Evolutionary conservation across 2,329 filamentous ascomycete genomes (phyloP).

Genomic region (Pseudopyricularia cyperi): DNA sequence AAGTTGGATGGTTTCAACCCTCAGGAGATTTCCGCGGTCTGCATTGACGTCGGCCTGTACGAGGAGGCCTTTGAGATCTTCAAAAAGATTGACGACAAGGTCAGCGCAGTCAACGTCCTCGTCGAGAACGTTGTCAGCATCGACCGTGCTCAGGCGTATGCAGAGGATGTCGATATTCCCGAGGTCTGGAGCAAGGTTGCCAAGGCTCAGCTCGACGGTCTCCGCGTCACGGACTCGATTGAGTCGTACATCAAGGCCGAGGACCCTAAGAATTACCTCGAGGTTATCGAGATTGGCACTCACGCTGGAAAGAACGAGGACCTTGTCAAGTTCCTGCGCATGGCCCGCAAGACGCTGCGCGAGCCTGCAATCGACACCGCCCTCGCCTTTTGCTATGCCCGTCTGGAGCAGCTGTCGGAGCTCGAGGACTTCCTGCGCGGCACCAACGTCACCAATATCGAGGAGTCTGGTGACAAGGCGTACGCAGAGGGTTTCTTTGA

Average conservation of each 20-base stretch:
- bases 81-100: slow-evolving; percentile 91
- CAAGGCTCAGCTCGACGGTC: slow-evolving; percentile 92
- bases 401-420: slow-evolving; percentile 81
- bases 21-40: slow-evolving; percentile 84
- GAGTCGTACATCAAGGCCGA: slow-evolving; percentile 94
- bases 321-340: slow-evolving; percentile 87
- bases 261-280: slow-evolving; percentile 83
- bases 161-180: slow-evolving; percentile 82
- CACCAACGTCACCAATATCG: slow-evolving; percentile 90
- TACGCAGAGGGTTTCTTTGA: slow-evolving; percentile 90
- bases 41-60: slow-evolving; percentile 85
- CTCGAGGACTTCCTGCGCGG: slow-evolving; percentile 91
- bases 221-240: slow-evolving; percentile 83
- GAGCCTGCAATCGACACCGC: slow-evolving; percentile 90
- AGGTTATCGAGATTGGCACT: slow-evolving; percentile 92
- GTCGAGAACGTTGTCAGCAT: slow-evolving; percentile 97
- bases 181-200: slow-evolving; percentile 98
- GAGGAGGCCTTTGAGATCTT: slow-evolving; percentile 98
- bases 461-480: slow-evolving; percentile 95
- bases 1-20: slow-evolving; percentile 79
- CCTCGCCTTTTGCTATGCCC: slow-evolving; percentile 85
- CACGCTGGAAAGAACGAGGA: slow-evolving; percentile 97
- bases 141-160: slow-evolving; percentile 89
- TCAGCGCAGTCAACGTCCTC: slow-evolving; percentile 76
- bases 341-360: slow-evolving; percentile 93